Evolutionary conservation across 148 eudicot genomes (phyloP).

Genomic region (Tetragonia tetragonoides): DNA sequence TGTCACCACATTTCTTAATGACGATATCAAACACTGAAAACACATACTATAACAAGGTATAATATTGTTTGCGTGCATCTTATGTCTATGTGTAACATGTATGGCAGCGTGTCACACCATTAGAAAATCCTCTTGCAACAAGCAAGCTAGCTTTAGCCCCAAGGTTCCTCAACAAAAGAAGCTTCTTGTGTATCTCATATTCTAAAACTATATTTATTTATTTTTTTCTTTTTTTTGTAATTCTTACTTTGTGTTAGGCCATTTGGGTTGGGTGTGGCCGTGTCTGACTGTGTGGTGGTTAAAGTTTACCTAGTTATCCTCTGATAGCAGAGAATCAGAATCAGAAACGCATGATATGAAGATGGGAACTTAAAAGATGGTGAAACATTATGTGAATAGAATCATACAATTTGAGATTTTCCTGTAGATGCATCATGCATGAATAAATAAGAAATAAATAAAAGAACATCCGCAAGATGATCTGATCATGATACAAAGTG

Average conservation of each 20-base stretch:
- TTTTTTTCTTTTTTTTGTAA: background rate
- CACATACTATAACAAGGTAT: background rate
- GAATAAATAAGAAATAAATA: background rate
- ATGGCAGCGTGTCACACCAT: constrained; percentile 20
- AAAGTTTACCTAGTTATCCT: background rate
- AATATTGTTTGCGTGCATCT: background rate
- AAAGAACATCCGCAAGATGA: background rate
- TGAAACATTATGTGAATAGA: too few relatives aligned
- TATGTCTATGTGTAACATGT: background rate
- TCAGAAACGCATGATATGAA: background rate
- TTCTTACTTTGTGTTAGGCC: background rate
- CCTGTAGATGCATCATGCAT: background rate
- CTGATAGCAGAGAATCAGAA: background rate
- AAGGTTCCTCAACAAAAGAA: constrained; percentile 7
- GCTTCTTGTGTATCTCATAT: background rate
- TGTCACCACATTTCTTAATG: background rate
- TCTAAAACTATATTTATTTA: background rate
- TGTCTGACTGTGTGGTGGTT: background rate
- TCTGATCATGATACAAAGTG: background rate
- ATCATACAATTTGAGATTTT: background rate
- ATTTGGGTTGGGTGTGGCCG: background rate
- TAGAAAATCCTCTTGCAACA: constrained; percentile 18
- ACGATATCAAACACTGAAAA: background rate
- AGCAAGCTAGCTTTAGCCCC: constrained; percentile 16
- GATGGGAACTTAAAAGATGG: too few relatives aligned